Evolutionary conservation across 306 rosid species (phyloP), one percentile per base, ranked within the genome.

Genomic region (Styphnolobium japonicum): DNA sequence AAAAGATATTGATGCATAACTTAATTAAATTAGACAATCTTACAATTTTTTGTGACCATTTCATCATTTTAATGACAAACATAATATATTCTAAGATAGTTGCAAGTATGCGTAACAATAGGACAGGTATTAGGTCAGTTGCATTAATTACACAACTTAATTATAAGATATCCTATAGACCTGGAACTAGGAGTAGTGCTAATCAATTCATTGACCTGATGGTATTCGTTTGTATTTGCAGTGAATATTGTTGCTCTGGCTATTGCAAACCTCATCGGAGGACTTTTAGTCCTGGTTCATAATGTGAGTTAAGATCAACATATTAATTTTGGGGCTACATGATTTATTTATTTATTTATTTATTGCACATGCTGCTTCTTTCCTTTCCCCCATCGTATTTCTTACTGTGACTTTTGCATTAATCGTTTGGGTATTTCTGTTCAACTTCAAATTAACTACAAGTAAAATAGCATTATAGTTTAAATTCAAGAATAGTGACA

Each of bases 221-320:
- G 9, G 36, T 36, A 15, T 76, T 29, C 21, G 6, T 52, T 55
- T 70, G 36, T 71, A 48, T 48, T 68, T 60, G 87, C 90, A 93
- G 97, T 78, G 80, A 89, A 80, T 83, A 80, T 93, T 70, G 6
- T 93, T 23, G 84, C 85, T 79, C 88, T 93, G 81, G 87, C 91
- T 55, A 29, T 89, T 81, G 94, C 97, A 76, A 93, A 93, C 76
- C 84, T 93, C 78, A 57, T 93, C 0, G 91, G 96, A 11, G 97
- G 97, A 75, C 83, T 93, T 60, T 83, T 87, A 48, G 14, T 90
- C 80, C 80, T 93, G 56, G 84, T 76, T 66, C 91, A 90, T 65
- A 75, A 88, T 37, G 96, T 93, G 66, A 93, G 97, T 87, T 14
- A 60, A 6, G 23, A 58, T 11, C 33, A 64, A 52, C 7, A 19